Evolutionary conservation across 2,329 filamentous ascomycete species (phyloP), one percentile per base, ranked within the genome.

Genomic region (Diaporthe helianthi): DNA sequence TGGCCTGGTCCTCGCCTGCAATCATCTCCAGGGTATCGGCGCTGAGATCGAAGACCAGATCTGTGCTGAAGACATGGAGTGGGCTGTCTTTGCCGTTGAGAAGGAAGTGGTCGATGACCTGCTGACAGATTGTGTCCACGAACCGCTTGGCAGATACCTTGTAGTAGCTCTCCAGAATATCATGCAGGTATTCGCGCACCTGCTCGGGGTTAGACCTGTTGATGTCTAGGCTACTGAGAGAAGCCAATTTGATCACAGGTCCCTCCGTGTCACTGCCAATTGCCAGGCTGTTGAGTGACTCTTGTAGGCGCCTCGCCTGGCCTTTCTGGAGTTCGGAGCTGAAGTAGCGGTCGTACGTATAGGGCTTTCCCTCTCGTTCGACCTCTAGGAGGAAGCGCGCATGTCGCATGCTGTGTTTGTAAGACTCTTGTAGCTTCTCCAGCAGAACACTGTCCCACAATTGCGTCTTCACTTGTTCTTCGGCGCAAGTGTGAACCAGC

Each of bases 81-180:
- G 89, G 89, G 7, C 85, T 85, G 0, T 80, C 72, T 0, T 81
- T 74, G 0, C 85, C 83, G 1, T 78, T 78, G 0, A 91, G 77
- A 0, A 92, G 80, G 69, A 82, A 82, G 73, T 88, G 78, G 52
- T 86, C 83, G 1, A 86, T 79, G 0, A 83, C 87, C 71, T 92
- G 89, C 71, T 85, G 83, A 73, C 83, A 88, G 1, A 93, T 76
- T 3, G 81, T 84, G 72, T 93, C 90, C 1, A 90, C 83, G 69
- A 93, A 91, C 0, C 89, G 84, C 73, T 86, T 86, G 15, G 81
- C 81, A 0, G 88, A 82, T 1, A 91, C 85, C 31, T 86, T 83
- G 79, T 92, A 92, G 76, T 90, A 92, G 1, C 84, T 82, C 33
- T 81, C 76, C 0, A 92, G 80, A 1, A 87, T 85, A 69, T 92